Base-by-base conservation (phyloP, 306 rosid species). In the Clitoria ternatea region DNA sequence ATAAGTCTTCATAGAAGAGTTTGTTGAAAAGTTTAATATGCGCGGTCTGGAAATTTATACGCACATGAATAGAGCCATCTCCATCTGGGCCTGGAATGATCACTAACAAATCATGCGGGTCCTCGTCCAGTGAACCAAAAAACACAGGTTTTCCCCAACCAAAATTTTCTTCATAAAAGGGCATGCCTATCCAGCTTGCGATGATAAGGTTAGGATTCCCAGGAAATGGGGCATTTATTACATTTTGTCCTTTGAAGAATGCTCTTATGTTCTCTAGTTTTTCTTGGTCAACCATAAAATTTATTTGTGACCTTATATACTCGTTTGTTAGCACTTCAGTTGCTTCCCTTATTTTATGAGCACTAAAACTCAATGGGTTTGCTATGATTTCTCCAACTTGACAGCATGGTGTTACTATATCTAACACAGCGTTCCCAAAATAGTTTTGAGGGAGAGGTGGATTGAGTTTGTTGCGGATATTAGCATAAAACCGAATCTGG, bases 401-500 rank as follows among this genome's bases (percentile, higher is more conserved):
- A 12, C 37, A 27, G 11, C 3, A 3, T 4, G 50, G 29, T 0
- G 50, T 69, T 4, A 20, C 22, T 2, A 60, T 66, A 10, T 1
- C 32, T 2, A 36, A 2, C 7, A 57, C 1, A 32, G 69, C 76
- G 39, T 68, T 77, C 15, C 76, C 71, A 12, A 33, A 66, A 13
- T 55, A 75, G 6, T 17, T 67, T 2, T 5, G 2, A 10, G 80
- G 80, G 7, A 76, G 61, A 10, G 61, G 61, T 35, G 80, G 80
- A 15, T 33, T 45, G 3, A 50, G 22, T 64, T 36, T 49, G 6
- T 2, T 63, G 2, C 74, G 39, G 0, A 66, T 9, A 3, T 33
- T 27, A 6, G 9, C 74, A 13, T 12, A 3, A 6, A 69, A 4
- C 2, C 56, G 30, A 19, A 69, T 48, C 2, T 27, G n/a, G 3